Evolutionary conservation across 2,329 filamentous ascomycete species (phyloP).

Genomic region (Capronia americana): DNA sequence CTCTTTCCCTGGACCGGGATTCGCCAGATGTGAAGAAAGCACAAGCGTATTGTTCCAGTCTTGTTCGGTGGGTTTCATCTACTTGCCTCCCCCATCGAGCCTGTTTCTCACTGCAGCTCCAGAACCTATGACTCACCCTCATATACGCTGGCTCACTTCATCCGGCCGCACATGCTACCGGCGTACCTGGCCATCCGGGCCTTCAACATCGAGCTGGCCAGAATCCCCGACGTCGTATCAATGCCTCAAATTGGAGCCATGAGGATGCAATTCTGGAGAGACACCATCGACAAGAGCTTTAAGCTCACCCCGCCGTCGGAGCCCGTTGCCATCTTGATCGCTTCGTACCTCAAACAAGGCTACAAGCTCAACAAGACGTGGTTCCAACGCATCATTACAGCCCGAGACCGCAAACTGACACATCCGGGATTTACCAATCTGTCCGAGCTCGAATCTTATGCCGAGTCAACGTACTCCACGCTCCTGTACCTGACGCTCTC

Average conservation of each 20-base stretch:
- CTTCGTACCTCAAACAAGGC: slow-evolving; percentile 68
- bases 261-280: slow-evolving; percentile 94
- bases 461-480: slow-evolving; percentile 93
- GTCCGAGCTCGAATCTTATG: slow-evolving; percentile 80
- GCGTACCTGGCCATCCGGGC: slow-evolving; percentile 89
- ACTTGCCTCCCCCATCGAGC: background rate
- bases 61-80: slow-evolving; percentile 56
- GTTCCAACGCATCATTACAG: slow-evolving; percentile 77
- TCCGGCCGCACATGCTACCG: slow-evolving; percentile 75
- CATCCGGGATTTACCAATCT: slow-evolving; percentile 81
- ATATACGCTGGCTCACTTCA: slow-evolving; percentile 82
- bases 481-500: slow-evolving; percentile 88
- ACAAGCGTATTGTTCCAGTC: slow-evolving; percentile 63
- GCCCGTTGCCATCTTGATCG: slow-evolving; percentile 84
- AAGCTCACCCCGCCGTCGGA: slow-evolving; percentile 82
- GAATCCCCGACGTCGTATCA: slow-evolving; percentile 87
- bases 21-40: slow-evolving; percentile 61
- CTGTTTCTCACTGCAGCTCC: slow-evolving; percentile 14
- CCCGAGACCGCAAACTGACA: slow-evolving; percentile 80
- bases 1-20: slow-evolving; percentile 38
- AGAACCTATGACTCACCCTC: slow-evolving; percentile 91
- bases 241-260: slow-evolving; percentile 85
- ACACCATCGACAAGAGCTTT: slow-evolving; percentile 79
- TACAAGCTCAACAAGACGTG: slow-evolving; percentile 70
- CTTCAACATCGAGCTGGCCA: slow-evolving; percentile 89